Percentiles rank a stretch among this genome's conserved stretches.
These are phyloP conservation scores for Verbascum thapsus DNA, from an alignment of 257 asterid species.

Conservation along the genomic window DNA sequence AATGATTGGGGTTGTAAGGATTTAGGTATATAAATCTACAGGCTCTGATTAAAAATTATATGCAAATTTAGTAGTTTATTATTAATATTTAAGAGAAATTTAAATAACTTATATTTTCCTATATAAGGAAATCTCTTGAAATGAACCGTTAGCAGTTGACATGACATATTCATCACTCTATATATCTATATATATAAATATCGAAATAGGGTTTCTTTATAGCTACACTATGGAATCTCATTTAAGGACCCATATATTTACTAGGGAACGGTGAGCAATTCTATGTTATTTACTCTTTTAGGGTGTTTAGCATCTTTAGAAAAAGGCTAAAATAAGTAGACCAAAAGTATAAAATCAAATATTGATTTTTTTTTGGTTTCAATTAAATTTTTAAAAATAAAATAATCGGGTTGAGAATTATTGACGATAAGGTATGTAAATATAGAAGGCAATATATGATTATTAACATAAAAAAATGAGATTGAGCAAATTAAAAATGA, in stretches of 20 bases:
- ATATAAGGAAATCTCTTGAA: background rate
- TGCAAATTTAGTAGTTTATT: background rate
- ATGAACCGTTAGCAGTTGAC: slow-evolving; percentile 18
- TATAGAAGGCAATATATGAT: no score
- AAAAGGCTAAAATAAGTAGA: background rate
- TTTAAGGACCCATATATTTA: background rate
- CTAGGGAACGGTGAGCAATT: background rate
- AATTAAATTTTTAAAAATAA: no score
- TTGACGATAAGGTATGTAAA: no score
- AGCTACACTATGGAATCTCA: background rate
- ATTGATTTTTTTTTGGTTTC: no score
- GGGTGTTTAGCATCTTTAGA: background rate
- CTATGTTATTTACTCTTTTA: slow-evolving; percentile 1
- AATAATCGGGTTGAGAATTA: no score
- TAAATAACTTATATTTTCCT: background rate
- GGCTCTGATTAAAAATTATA: background rate
- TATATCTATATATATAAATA: no score
- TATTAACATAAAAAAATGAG: no score
- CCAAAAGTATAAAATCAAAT: background rate
- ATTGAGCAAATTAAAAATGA: no score
- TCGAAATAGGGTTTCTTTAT: background rate
- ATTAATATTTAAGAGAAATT: background rate
- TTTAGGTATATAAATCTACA: background rate
- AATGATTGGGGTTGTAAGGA: background rate
- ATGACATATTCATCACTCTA: background rate